Evolutionary conservation across 768 basidiomycete species (phyloP).

Genomic region (Xerocomellus amylosporus): DNA sequence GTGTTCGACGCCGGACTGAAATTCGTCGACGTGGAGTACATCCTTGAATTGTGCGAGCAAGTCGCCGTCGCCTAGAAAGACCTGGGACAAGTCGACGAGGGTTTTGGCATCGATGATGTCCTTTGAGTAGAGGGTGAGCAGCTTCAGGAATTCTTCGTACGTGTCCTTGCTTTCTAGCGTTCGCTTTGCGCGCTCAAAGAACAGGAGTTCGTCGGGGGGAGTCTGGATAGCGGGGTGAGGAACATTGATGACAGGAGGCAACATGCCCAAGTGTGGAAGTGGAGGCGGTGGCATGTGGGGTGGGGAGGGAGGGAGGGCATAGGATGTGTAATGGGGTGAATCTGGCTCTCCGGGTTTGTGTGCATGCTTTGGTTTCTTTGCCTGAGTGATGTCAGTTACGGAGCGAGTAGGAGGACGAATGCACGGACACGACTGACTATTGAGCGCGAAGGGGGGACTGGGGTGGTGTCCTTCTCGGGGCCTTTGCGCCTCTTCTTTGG

Average conservation of each 20-base stretch:
- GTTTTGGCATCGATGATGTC: slow-evolving; percentile 87
- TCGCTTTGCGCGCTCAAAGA: slow-evolving; percentile 93
- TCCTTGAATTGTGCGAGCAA: slow-evolving; percentile 83
- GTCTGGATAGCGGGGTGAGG: slow-evolving; percentile 34
- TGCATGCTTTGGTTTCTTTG: slow-evolving; percentile 61
- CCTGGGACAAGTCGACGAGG: slow-evolving; percentile 75
- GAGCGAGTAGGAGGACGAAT: background rate
- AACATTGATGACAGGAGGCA: slow-evolving; percentile 24
- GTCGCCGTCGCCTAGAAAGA: slow-evolving; percentile 80
- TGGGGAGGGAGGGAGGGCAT: slow-evolving; percentile 43
- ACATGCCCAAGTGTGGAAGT: slow-evolving; percentile 27
- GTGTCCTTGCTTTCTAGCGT: slow-evolving; percentile 69
- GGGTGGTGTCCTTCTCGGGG: slow-evolving; percentile 66
- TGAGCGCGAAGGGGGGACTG: slow-evolving; percentile 51
- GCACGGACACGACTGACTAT: slow-evolving; percentile 46
- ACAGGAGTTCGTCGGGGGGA: slow-evolving; percentile 74
- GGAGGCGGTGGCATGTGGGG: slow-evolving; percentile 33
- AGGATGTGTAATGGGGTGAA: slow-evolving; percentile 43
- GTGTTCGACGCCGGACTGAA: slow-evolving; percentile 54
- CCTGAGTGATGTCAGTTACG: slow-evolving; percentile 31
- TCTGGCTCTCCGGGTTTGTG: slow-evolving; percentile 60
- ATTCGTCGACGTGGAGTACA: slow-evolving; percentile 76
- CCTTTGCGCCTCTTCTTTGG: slow-evolving; percentile 60
- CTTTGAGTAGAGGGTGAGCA: slow-evolving; percentile 85
- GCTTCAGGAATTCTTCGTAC: slow-evolving; percentile 93